These are phyloP conservation scores for Chlamydomonas sp. DNA, from an alignment of 139 green algal genomes.

Conservation along the genomic window DNA sequence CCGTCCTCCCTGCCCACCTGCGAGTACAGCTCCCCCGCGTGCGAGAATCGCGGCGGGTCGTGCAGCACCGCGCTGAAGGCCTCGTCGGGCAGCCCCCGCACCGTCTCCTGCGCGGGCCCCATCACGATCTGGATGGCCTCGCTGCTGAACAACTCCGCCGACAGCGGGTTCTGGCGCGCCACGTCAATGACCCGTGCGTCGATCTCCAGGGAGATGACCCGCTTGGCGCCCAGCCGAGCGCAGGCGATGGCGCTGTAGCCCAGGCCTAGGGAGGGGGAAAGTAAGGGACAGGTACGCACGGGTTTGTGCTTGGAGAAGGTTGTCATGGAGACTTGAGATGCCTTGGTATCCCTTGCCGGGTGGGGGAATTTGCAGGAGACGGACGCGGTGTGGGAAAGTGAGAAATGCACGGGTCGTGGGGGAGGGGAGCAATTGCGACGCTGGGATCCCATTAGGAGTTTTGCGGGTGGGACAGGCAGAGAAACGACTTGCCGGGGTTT, in stretches of 20 bases:
- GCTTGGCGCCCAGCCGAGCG: conserved; percentile 5
- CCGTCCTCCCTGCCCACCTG: not conserved
- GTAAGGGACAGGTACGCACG: not conserved
- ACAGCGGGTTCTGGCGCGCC: not conserved
- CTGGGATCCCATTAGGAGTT: too few species aligned
- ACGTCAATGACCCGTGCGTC: not conserved
- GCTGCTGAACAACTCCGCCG: conserved; percentile 18
- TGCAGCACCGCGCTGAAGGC: conserved; percentile 19
- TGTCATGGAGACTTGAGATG: too few species aligned
- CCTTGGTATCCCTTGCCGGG: too few species aligned
- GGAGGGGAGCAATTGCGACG: too few species aligned
- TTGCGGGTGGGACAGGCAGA: too few species aligned
- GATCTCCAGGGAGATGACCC: conserved; percentile 34
- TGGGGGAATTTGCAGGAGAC: too few species aligned
- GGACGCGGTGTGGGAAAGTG: too few species aligned
- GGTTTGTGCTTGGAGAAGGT: too few species aligned
- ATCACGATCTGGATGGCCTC: conserved; percentile 7
- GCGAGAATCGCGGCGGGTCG: conserved; percentile 26
- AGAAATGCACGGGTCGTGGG: too few species aligned
- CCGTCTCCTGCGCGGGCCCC: conserved; percentile 13
- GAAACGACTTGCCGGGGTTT: too few species aligned
- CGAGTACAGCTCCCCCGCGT: conserved; percentile 27
- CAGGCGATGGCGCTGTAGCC: conserved; percentile 36
- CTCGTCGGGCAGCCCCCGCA: not conserved
- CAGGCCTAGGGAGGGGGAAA: not conserved